phyloP scores from a whole-genome alignment of 2,329 filamentous ascomycete genomes.

The Boeremia exigua region DNA sequence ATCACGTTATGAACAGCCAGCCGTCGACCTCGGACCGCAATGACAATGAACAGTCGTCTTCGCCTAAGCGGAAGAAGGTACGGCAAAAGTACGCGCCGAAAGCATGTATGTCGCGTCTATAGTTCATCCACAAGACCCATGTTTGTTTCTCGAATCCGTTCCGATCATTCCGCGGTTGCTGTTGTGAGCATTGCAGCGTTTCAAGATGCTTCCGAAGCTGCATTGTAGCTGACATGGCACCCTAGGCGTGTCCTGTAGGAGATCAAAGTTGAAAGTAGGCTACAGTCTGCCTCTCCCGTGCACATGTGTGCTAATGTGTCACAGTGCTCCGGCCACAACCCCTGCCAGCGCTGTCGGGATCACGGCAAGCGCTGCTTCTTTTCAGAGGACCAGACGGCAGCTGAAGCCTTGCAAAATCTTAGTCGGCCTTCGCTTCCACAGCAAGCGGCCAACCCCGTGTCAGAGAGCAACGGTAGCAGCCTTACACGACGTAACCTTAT shows the following conservation, averaged over 20 bases:
- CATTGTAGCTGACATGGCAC: conserved; percentile 20
- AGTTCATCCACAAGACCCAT: not conserved
- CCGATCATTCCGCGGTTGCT: conserved; percentile 30
- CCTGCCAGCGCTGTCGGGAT: conserved; percentile 45
- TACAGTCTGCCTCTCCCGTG: not conserved
- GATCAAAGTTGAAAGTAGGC: conserved; percentile 45
- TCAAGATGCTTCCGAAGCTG: not conserved
- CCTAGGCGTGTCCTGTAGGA: conserved; percentile 42
- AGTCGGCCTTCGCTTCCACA: conserved; percentile 38
- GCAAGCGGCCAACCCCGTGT: conserved; percentile 17
- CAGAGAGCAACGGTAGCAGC: conserved; percentile 22
- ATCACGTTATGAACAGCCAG: conserved; percentile 34
- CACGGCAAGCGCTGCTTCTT: conserved; percentile 46
- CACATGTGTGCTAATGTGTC: conserved; percentile 2
- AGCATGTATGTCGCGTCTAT: conserved; percentile 38
- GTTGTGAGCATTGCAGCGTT: not conserved
- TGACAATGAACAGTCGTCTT: conserved; percentile 33
- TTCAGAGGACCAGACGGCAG: conserved; percentile 47
- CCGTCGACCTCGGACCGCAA: conserved; percentile 20
- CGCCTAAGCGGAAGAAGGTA: conserved; percentile 46
- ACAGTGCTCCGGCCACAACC: conserved; percentile 45
- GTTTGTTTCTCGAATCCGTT: conserved; percentile 9
- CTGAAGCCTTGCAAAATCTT: conserved; percentile 46
- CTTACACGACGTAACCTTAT: conserved; percentile 25
- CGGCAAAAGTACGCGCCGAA: conserved; percentile 46